Base-by-base conservation (phyloP, 1,284 basidiomycete genomes). In the Phellopilus nigrolimitatus region DNA sequence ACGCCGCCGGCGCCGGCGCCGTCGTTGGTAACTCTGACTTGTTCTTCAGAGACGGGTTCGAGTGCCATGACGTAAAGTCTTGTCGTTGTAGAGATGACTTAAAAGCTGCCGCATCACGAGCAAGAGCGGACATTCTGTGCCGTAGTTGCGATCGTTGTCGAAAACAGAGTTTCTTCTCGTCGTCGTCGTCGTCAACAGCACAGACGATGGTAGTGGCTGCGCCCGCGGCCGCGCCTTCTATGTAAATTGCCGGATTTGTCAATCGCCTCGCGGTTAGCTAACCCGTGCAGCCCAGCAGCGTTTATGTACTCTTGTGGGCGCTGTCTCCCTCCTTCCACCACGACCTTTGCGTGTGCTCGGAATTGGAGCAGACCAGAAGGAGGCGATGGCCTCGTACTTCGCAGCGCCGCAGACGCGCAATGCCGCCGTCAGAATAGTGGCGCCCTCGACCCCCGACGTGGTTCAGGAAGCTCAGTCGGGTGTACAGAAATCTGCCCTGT, bases 51-150 rank as follows among this genome's bases (percentile, higher is more conserved):
- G 44, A 30, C 9, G 78, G 76, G 57, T 81, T 75, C 0, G 82
- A 80, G 59, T 86, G 85, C 86, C 85, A 88, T 58, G 85, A 84
- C 1, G 75, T 68, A 56, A 77, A 84, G 60, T 87, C 79, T 64
- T 82, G 82, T 53, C 79, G 66, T 13, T 79, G 73, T 12, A 86
- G 66, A 13, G 74, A 71, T 3, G 70, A 73, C 62, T 84, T 86
- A 73, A 88, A 87, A 30, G 79, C 70, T 47, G 82, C 79, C 40
- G 76, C 72, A 57, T 88, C 86, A 65, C 79, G 73, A 12, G 75
- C 75, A 34, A 87, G 76, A 57, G 72, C 72, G 24, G 82, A 78
- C 84, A 87, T 87, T 21, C 36, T n/a, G 8, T 22, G 36, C 36
- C 17, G 25, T 27, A 8, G 28, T 19, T 25, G 21, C 15, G 27